phyloP scores from a whole-genome alignment of 139 green algal species.

The Auxenochlorella pyrenoidosa region DNA sequence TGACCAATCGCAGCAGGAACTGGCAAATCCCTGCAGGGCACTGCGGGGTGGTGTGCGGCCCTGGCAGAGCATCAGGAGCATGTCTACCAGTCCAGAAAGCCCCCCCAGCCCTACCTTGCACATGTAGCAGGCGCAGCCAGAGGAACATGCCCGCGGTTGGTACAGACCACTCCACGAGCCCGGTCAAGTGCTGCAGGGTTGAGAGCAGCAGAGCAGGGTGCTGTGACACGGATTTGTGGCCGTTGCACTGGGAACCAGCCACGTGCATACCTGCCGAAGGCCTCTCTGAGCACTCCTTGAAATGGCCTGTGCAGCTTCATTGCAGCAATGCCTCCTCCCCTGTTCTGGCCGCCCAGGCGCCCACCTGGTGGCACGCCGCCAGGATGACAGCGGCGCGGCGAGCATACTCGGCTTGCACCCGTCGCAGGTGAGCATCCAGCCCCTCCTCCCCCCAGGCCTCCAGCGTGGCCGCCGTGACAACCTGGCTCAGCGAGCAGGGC shows the following conservation, averaged over 20 bases:
- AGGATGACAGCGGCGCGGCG: conserved; percentile 32
- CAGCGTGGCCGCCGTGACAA: conserved; percentile 44
- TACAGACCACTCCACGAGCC: conserved; percentile 49
- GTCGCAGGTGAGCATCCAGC: conserved; percentile 49
- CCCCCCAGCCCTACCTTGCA: conserved; percentile 8
- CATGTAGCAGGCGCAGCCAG: conserved; percentile 46
- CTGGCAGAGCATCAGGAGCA: neutral
- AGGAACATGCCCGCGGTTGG: conserved; percentile 62
- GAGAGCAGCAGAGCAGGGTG: neutral
- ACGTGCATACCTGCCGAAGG: too few relatives aligned
- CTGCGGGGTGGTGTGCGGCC: too few relatives aligned
- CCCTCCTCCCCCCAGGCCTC: conserved; percentile 52
- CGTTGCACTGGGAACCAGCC: neutral
- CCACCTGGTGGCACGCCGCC: conserved; percentile 23
- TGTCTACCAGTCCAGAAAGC: neutral
- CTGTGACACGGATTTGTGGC: neutral
- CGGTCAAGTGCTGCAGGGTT: conserved; percentile 35
- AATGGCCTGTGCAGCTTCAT: too few relatives aligned
- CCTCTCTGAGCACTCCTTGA: too few relatives aligned
- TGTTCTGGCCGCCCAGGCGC: neutral
- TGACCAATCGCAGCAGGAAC: neutral
- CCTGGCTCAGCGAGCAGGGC: conserved; percentile 50
- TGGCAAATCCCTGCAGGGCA: neutral
- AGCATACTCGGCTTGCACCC: conserved; percentile 57
- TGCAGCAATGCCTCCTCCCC: too few relatives aligned